Evolutionary conservation across 305 asterid species (phyloP).

Genomic region (Fraxinus xanthoxyloides): DNA sequence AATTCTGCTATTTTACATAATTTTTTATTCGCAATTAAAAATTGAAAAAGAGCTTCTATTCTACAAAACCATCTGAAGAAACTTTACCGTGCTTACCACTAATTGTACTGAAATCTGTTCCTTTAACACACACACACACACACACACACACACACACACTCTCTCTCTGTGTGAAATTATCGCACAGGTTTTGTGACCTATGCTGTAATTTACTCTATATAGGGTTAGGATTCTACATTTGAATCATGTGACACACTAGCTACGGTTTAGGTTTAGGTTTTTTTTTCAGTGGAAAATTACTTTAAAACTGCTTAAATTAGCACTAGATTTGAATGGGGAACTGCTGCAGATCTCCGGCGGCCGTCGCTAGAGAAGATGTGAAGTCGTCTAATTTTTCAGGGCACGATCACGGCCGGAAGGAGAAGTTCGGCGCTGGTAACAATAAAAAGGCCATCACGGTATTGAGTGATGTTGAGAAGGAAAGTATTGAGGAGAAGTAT

Average conservation of each 20-base stretch:
- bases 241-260: conserved; percentile 43
- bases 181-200: conserved; percentile 28
- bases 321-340: conserved; percentile 49
- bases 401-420: conserved; percentile 60
- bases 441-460: conserved; percentile 56
- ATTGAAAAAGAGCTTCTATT: conserved; percentile 18
- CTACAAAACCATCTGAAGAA: conserved; percentile 45
- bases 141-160: conserved; percentile 8
- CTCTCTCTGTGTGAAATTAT: conserved; percentile 25
- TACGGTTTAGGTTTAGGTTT: conserved; percentile 34
- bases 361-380: conserved; percentile 98
- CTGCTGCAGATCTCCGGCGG: conserved; percentile 99
- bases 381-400: conserved; percentile 76
- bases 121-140: too few relatives aligned
- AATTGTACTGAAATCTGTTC: conserved; percentile 28
- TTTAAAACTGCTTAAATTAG: conserved; percentile 10
- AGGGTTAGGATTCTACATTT: conserved; percentile 32
- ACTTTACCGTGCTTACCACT: conserved; percentile 43
- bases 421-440: conserved; percentile 40
- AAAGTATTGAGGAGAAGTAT: conserved; percentile 70
- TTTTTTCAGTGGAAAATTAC: conserved; percentile 3
- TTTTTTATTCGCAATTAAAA: neutral
- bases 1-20: neutral
- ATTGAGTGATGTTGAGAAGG: conserved; percentile 60
- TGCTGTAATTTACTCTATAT: conserved; percentile 16